These are phyloP conservation scores for Gracilaria gracilis DNA, from an alignment of 23 red algal genomes.

Conservation along the genomic window DNA sequence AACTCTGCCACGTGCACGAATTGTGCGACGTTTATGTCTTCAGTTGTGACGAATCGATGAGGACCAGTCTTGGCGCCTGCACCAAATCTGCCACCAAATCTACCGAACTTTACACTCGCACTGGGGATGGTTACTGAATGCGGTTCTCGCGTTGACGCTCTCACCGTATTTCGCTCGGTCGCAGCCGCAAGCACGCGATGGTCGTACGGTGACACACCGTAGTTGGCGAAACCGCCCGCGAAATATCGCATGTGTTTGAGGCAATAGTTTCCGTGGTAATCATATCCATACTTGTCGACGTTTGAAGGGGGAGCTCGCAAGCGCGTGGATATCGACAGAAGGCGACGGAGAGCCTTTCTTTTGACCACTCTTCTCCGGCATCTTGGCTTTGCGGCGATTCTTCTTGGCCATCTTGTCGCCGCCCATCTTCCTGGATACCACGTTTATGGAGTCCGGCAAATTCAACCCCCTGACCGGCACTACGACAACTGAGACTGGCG, in stretches of 20 bases:
- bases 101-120: constrained; percentile 39
- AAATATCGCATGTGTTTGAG: constrained; percentile 91
- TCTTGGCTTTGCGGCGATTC: constrained; percentile 22
- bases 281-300: constrained; percentile 84
- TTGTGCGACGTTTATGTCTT: constrained; percentile 47
- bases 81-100: not conserved
- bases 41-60: constrained; percentile 10
- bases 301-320: not conserved
- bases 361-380: not conserved
- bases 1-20: constrained; percentile 64
- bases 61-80: constrained; percentile 17
- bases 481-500: not conserved
- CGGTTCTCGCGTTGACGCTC: constrained; percentile 35
- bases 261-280: constrained; percentile 75
- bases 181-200: constrained; percentile 88
- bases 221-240: constrained; percentile 79
- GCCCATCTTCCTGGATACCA: constrained; percentile 29
- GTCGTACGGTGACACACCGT: constrained; percentile 94
- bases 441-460: constrained; percentile 46
- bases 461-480: constrained; percentile 45
- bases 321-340: not conserved
- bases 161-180: constrained; percentile 63
- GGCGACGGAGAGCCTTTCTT: constrained; percentile 49
- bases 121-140: constrained; percentile 35
- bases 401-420: constrained; percentile 61